Evolutionary conservation across 306 rosid genomes (phyloP).

Genomic region (Rosa lucieae): DNA sequence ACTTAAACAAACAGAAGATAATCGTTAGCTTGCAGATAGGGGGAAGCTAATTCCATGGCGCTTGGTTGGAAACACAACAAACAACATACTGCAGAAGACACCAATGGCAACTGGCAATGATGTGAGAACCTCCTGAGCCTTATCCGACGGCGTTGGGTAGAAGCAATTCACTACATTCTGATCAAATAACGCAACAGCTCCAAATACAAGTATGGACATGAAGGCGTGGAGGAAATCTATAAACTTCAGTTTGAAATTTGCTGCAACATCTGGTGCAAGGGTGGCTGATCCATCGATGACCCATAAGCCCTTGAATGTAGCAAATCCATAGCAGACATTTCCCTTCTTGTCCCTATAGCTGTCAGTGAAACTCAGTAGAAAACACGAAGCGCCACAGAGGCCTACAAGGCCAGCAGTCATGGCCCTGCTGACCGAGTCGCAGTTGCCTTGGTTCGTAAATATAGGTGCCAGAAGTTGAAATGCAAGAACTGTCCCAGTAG

Average conservation of each 20-base stretch:
- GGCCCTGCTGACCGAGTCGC: slow-evolving; percentile 50
- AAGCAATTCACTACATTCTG: slow-evolving; percentile 67
- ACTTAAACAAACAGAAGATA: neutral
- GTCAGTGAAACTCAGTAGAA: slow-evolving; percentile 67
- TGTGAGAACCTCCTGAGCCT: slow-evolving; percentile 48
- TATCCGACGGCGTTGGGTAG: slow-evolving; percentile 63
- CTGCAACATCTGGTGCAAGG: slow-evolving; percentile 34
- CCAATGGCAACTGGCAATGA: slow-evolving; percentile 68
- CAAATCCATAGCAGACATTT: slow-evolving; percentile 61
- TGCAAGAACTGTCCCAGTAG: slow-evolving; percentile 84
- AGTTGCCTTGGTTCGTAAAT: slow-evolving; percentile 63
- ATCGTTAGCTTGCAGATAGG: slow-evolving; percentile 42
- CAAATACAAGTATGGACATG: slow-evolving; percentile 62
- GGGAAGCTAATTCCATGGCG: slow-evolving; percentile 92
- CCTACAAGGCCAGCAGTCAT: slow-evolving; percentile 46
- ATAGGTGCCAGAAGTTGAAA: slow-evolving; percentile 83
- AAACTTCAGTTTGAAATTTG: slow-evolving; percentile 42
- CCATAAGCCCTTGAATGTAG: slow-evolving; percentile 66
- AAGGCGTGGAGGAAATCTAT: slow-evolving; percentile 76
- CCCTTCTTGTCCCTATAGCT: slow-evolving; percentile 64
- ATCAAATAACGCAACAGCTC: slow-evolving; percentile 66
- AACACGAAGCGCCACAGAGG: slow-evolving; percentile 56
- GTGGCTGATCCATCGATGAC: slow-evolving; percentile 54
- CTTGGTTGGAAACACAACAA: slow-evolving; percentile 62
- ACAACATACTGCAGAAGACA: slow-evolving; percentile 56